Evolutionary conservation across 495 filamentous ascomycete species (phyloP), one percentile per base, ranked within the genome.

Genomic region (Xylaria venustula): DNA sequence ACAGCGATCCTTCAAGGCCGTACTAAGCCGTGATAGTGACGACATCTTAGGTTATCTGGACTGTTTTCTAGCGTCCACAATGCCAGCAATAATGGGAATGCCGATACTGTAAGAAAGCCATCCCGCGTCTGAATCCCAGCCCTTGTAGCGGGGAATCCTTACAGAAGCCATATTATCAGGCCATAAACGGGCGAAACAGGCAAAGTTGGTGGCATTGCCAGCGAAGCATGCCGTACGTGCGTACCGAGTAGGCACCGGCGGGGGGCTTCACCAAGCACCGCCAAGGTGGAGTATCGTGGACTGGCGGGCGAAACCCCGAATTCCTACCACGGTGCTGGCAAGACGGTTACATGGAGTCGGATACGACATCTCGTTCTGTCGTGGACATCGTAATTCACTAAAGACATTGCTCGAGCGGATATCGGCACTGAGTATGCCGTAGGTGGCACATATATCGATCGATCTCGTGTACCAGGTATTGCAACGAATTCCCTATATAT

Each of bases 201-300:
- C 15, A 36, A 40, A 25, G 17, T 26, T 26, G 28, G 54, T 49
- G 15, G 41, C 30, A 49, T 58, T 7, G 54, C 54, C 44, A 55
- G 53, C 23, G 53, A 55, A 55, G 53, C 25, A 19, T 55, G 17
- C 23, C 52, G 36, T 48, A 19, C 22, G n/a, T 40, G 41, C 37
- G 37, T 52, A 30, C 53, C 40, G 23, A 55, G 19, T 37, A 58
- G 45, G 41, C 44, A 44, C 54, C 44, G 54, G 44, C 30, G 42
- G 54, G 44, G 44, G 32, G 9, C 32, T 48, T 40, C 15, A 37
- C 6, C 5, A 58, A 32, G n/a, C 26, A 57, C 25, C 11, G 20
- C 41, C 23, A 57, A 57, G n/a, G 54, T 48, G 54, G 54, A 49
- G 54, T 49, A 48, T 49, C 54, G 42, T 40, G 54, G 40, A 40